Conservation (phyloP, 805 yeast genomes). For the Phaffomyces thermotolerans region DNA sequence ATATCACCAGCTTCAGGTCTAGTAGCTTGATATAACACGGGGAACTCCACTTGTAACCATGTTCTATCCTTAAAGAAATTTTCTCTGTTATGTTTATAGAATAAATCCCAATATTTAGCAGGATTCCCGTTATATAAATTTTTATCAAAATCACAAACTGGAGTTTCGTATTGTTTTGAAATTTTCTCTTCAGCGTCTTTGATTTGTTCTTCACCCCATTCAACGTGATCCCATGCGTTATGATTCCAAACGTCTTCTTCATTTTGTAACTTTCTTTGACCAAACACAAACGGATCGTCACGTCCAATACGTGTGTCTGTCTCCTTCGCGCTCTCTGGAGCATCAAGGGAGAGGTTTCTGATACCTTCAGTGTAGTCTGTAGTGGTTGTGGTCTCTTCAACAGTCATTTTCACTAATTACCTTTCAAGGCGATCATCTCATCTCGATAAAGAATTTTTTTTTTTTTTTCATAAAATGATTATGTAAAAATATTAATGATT, state of each 20-base stretch:
- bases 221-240: slow-evolving; percentile 95
- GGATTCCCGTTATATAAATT: slow-evolving; percentile 75
- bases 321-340: slow-evolving; percentile 6
- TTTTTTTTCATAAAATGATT: too few species aligned
- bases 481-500: too few species aligned
- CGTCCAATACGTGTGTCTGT: slow-evolving; percentile 57
- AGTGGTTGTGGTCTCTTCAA: too few species aligned
- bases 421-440: too few species aligned
- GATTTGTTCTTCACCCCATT: slow-evolving; percentile 91
- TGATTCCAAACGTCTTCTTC: slow-evolving; percentile 83
- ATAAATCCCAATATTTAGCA: slow-evolving; percentile 90
- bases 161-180: slow-evolving; percentile 64
- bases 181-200: slow-evolving; percentile 69
- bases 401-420: too few species aligned
- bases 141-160: slow-evolving; percentile 86
- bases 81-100: slow-evolving; percentile 83
- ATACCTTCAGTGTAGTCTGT: too few species aligned
- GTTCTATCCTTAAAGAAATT: slow-evolving; percentile 95
- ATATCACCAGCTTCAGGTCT: slow-evolving; percentile 61
- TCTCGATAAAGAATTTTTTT: too few species aligned
- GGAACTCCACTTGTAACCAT: slow-evolving; percentile 94
- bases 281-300: slow-evolving; percentile 87
- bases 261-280: slow-evolving; percentile 68
- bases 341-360: too few species aligned
- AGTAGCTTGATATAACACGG: slow-evolving; percentile 73